phyloP scores from a whole-genome alignment of 768 basidiomycete genomes.

The Dictyophora rubrovolvata region DNA sequence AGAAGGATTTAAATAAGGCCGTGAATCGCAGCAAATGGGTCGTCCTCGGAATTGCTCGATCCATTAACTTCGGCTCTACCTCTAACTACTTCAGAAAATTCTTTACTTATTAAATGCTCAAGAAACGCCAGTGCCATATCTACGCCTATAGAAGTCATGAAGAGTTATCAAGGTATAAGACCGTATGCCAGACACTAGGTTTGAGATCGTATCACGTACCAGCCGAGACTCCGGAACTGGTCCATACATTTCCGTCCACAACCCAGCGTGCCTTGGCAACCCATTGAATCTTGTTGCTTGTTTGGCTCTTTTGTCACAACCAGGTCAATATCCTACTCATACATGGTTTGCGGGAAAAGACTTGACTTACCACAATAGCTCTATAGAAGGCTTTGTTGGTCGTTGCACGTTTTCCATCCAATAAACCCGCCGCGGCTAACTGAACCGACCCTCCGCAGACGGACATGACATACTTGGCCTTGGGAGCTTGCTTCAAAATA shows the following conservation, averaged over 20 bases:
- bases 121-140: background rate
- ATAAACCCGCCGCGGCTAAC: constrained; percentile 7
- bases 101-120: background rate
- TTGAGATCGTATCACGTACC: background rate
- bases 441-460: constrained; percentile 7
- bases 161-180: background rate
- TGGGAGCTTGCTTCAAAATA: background rate
- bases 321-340: background rate
- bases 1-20: background rate
- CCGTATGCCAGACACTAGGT: background rate
- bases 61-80: background rate
- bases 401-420: constrained; percentile 11
- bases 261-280: constrained; percentile 7
- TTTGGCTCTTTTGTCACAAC: background rate
- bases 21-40: background rate
- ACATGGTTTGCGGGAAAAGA: background rate
- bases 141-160: background rate
- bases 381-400: constrained; percentile 6
- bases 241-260: background rate
- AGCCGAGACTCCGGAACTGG: background rate
- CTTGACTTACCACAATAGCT: background rate
- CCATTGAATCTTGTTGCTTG: constrained; percentile 1
- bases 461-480: constrained; percentile 12
- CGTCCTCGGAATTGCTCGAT: background rate
- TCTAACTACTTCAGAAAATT: background rate